phyloP scores from a whole-genome alignment of 805 yeast genomes.

The Teunomyces lycoperdinae region DNA sequence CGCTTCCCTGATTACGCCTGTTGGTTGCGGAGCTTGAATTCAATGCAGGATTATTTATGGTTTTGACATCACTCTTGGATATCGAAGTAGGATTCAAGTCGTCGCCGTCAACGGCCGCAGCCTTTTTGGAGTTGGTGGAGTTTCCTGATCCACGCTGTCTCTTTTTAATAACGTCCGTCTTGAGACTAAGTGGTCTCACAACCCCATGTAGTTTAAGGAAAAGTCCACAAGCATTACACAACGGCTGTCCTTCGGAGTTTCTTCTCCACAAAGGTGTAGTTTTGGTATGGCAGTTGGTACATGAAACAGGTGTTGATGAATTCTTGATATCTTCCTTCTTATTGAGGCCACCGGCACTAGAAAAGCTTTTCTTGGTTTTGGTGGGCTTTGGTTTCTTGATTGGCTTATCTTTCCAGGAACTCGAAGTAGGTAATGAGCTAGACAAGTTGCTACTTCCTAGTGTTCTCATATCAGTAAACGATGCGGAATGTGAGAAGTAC shows the following conservation, averaged over 20 bases:
- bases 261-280: constrained; percentile 96
- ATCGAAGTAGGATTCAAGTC: constrained; percentile 48
- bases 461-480: background rate
- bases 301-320: constrained; percentile 26
- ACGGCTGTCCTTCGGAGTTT: constrained; percentile 85
- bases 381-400: constrained; percentile 6
- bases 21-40: constrained; percentile 1
- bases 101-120: constrained; percentile 36
- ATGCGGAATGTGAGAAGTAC: background rate
- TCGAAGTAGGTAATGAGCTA: constrained; percentile 11
- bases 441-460: constrained; percentile 1
- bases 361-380: constrained; percentile 7
- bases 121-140: constrained; percentile 12
- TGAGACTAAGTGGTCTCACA: constrained; percentile 84
- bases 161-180: constrained; percentile 89
- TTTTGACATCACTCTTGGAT: constrained; percentile 11
- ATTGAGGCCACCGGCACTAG: background rate
- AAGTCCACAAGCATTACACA: constrained; percentile 95
- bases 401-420: background rate
- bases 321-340: background rate
- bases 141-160: constrained; percentile 59
- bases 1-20: constrained; percentile 7
- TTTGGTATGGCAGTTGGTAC: constrained; percentile 87
- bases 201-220: constrained; percentile 93
- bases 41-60: constrained; percentile 9